Base-by-base conservation (phyloP, 805 yeast species). In the Metschnikowia reukaufii region DNA sequence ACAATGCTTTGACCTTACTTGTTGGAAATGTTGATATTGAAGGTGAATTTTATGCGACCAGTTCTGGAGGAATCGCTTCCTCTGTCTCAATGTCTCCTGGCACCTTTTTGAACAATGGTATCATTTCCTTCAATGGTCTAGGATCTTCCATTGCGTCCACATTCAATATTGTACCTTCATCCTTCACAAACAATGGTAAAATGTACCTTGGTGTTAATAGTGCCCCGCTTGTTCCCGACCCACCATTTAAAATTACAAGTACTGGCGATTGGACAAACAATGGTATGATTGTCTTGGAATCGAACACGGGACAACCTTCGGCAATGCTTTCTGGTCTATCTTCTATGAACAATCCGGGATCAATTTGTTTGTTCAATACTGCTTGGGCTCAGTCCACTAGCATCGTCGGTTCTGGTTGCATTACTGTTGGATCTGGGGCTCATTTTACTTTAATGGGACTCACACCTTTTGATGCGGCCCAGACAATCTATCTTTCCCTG, bases 351-450 rank as follows among this genome's bases (percentile, higher is more conserved):
- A 64, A 64, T 42, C 45, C 54, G 27, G 68, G 68, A 46, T 54
- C 59, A 15, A 62, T 64, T 43, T 64, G 68, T 51, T 56, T 64
- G 44, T 48, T 49, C 21, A 55, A 58, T 32, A 49, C 50, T 34
- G 49, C 39, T 12, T 64, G 56, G 42, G 46, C 49, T 8, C 66
- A 60, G 50, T 44, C 61, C n/a, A 52, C 64, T 17, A 43, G 15
- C 15, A 52, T 64, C 30, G n/a, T 23, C 0, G 68, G 68, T 31
- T 42, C 44, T 18, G 68, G 68, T 38, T 64, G 67, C 54, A 47
- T 57, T 6, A 16, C 31, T 29, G 43, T 42, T 6, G 29, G 17
- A 16, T 25, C 45, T 13, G 37, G 36, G 13, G 31, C 42, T 12
- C 29, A 20, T 15, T 20, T 37, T 17, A 36, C n/a, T 19, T 39